Evolutionary conservation across 805 yeast species (phyloP).

Genomic region (Teunomyces tritomae): DNA sequence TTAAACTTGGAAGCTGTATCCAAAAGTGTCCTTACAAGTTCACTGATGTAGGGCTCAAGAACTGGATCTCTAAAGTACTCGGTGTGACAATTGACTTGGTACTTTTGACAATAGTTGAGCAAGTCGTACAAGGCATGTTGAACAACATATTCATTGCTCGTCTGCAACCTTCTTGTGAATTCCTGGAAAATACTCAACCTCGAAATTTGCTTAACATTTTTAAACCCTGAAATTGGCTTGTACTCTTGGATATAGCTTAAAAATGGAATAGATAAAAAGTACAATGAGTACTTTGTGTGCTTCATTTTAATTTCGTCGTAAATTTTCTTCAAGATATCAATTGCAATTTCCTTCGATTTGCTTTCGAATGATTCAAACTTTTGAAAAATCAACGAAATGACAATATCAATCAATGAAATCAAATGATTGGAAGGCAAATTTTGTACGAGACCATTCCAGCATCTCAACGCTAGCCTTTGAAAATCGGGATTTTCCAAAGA

Average conservation of each 20-base stretch:
- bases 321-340: conserved; percentile 44
- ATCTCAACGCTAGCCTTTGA: conserved; percentile 58
- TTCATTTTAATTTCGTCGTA: conserved; percentile 30
- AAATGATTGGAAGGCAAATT: conserved; percentile 56
- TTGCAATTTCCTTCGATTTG: conserved; percentile 50
- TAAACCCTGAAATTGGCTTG: conserved; percentile 12
- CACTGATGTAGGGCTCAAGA: conserved; percentile 33
- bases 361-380: conserved; percentile 54
- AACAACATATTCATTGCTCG: conserved; percentile 69
- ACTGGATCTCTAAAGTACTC: conserved; percentile 37
- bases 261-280: conserved; percentile 53
- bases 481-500: conserved; percentile 64
- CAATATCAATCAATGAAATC: conserved; percentile 66
- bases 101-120: conserved; percentile 47
- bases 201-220: conserved; percentile 23
- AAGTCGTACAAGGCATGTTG: conserved; percentile 69
- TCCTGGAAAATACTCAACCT: conserved; percentile 43
- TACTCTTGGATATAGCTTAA: conserved; percentile 20
- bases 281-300: conserved; percentile 45
- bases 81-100: conserved; percentile 48
- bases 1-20: conserved; percentile 58
- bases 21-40: conserved; percentile 50
- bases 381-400: conserved; percentile 71
- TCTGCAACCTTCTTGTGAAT: conserved; percentile 52
- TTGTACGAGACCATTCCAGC: conserved; percentile 64